Evolutionary conservation across 2,329 filamentous ascomycete genomes (phyloP).

Genomic region (Colletotrichum kahawae): DNA sequence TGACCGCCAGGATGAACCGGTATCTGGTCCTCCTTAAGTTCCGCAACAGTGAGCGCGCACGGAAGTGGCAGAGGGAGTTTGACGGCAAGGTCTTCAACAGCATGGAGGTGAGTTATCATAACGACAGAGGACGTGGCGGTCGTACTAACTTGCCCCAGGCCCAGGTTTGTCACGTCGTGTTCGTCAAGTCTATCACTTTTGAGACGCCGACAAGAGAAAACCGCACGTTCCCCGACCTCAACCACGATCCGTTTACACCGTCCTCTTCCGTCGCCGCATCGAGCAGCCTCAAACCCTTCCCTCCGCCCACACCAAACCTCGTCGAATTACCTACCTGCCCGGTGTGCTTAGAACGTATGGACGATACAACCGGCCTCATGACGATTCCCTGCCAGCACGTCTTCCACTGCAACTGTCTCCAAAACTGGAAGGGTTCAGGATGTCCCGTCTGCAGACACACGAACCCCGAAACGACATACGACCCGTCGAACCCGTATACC

Average conservation of each 20-base stretch:
- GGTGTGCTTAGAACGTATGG: conserved; percentile 97
- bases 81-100: conserved; percentile 93
- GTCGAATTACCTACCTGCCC: conserved; percentile 95
- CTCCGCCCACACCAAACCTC: conserved; percentile 77
- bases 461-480: conserved; percentile 48
- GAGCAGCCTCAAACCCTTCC: conserved; percentile 62
- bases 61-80: conserved; percentile 82
- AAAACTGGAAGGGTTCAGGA: conserved; percentile 93
- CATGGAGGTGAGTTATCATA: conserved; percentile 70
- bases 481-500: conserved; percentile 53
- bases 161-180: conserved; percentile 93
- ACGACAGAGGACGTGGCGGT: not conserved
- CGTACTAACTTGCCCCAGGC: conserved; percentile 52
- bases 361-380: conserved; percentile 92
- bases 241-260: conserved; percentile 68
- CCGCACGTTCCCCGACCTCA: conserved; percentile 61
- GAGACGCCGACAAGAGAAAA: conserved; percentile 61
- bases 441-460: conserved; percentile 96
- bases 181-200: conserved; percentile 90
- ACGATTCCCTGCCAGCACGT: conserved; percentile 98
- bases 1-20: conserved; percentile 85
- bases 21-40: conserved; percentile 98
- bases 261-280: conserved; percentile 43
- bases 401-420: conserved; percentile 94
- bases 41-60: conserved; percentile 74